A percentile compares a stretch with the other conserved stretches of the same genome.
These are phyloP conservation scores for Chrysoporthe cubensis DNA, from an alignment of 2,329 filamentous ascomycete genomes.

Conservation along the genomic window DNA sequence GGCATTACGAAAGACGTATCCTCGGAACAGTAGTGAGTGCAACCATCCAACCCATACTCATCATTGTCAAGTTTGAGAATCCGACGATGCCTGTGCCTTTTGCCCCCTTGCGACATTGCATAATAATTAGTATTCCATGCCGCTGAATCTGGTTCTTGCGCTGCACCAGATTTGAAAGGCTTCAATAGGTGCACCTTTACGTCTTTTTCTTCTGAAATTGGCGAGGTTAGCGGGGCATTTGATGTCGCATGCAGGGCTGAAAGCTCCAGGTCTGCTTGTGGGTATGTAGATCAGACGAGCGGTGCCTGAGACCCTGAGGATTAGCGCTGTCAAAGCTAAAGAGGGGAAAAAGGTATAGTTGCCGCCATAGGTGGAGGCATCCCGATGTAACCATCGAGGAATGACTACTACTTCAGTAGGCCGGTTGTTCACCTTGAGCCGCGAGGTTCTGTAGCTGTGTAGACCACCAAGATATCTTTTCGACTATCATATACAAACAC, in stretches of 20 bases:
- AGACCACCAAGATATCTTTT: not conserved
- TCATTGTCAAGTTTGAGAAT: slow-evolving; percentile 29
- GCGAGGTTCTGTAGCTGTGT: not conserved
- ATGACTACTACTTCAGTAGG: not conserved
- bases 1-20: slow-evolving; percentile 16
- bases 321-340: slow-evolving; percentile 18
- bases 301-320: not conserved
- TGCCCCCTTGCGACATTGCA: not conserved
- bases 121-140: slow-evolving; percentile 17
- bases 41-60: slow-evolving; percentile 24
- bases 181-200: slow-evolving; percentile 6
- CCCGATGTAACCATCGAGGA: slow-evolving; percentile 15
- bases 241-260: slow-evolving; percentile 27
- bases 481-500: not conserved
- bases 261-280: not conserved
- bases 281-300: not conserved
- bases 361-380: slow-evolving; percentile 21
- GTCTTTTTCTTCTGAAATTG: not conserved
- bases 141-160: slow-evolving; percentile 9
- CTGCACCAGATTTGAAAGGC: slow-evolving; percentile 15
- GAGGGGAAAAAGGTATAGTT: slow-evolving; percentile 21
- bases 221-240: slow-evolving; percentile 22
- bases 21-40: slow-evolving; percentile 26
- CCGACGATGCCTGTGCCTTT: slow-evolving; percentile 19
- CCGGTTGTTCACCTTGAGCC: not conserved